Base-by-base conservation (phyloP, 1,284 basidiomycete species). In the Pseudozyma sp. region DNA sequence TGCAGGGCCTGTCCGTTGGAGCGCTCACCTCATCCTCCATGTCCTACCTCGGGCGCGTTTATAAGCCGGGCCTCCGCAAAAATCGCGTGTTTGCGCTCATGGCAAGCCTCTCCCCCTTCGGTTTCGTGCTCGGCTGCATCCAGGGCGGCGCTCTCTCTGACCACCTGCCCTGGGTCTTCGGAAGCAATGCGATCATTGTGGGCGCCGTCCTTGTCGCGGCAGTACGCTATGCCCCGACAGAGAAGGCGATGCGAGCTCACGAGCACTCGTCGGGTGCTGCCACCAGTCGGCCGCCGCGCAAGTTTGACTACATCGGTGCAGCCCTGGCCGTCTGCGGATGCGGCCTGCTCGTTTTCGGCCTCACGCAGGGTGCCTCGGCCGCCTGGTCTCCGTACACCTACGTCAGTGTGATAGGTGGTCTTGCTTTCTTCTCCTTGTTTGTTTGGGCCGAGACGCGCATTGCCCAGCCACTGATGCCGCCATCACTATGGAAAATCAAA, bases 381-480 rank as follows among this genome's bases (percentile, higher is more conserved):
- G 17, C 47, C 45, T 74, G 70, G 70, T n/a, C 66, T 35, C 51
- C 70, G 8, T 75, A 74, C 53, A 47, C 70, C 14, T 53, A 53
- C 42, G 42, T 39, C 13, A 46, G 50, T 30, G 55, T 75, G 33
- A 37, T 74, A 19, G 30, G 45, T 33, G 70, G 70, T 16, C n/a
- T 75, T 13, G 52, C 56, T 33, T 29, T 48, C 9, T 33, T 74
- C 8, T 47, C 24, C 9, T 31, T 44, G 19, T 75, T 74, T 43
- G 40, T 35, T n/a, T 67, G 34, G 24, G 55, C 43, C 24, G 70
- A 74, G 56, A 31, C n/a, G 17, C 44, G 39, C 10, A 60, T 55
- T 14, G 33, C 17, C n/a, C 48, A 48, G 33, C 68, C 68, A 14
- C 37, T 71, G 9, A 16, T 71, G n/a, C 68, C 68, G 29, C 42